Evolutionary conservation across 768 basidiomycete genomes (phyloP), one percentile per base, ranked within the genome.

Genomic region (Termitomyces sp.): DNA sequence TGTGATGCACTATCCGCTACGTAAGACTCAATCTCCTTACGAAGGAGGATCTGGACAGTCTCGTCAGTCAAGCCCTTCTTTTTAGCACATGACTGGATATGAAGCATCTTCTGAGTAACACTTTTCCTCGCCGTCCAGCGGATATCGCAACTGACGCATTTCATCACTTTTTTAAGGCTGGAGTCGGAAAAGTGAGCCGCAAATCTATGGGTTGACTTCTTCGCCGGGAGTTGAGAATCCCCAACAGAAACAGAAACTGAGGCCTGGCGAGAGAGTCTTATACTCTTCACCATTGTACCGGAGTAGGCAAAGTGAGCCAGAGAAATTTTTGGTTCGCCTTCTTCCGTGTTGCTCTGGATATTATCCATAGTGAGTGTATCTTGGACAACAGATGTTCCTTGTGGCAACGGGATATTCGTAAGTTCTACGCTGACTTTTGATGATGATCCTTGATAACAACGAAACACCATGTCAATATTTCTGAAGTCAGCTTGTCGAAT

Each of bases 71-170:
- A 70, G 4, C 68, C 72, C 22, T 75, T 73, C 68, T 86, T 91
- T 70, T 79, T 85, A 13, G 87, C 82, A 67, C 92, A 94, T 6
- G 75, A 72, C 50, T 76, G 76, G 41, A 94, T 80, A 66, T 94
- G 92, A 3, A 76, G 62, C 66, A 81, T 69, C 68, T 94, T 94
- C 64, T 86, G 83, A 18, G 70, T 61, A 11, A 72, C 72, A 3
- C 80, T 80, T 68, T 94, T 94, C 54, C 80, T 77, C 13, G 81
- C 72, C 3, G 88, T 92, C 91, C 91, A 93, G 1, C 69, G 69
- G 14, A 78, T 65, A 24, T 83, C 80, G 62, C 90, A 92, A 38
- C 79, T 76, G 45, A 90, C 74, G 63, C 90, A 92, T 63, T 74
- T 81, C 11, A 71, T 67, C 2, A 92, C 65, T 26, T 67, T 77